phyloP scores from a whole-genome alignment of 257 asterid genomes.

The Ilex aquifolium region DNA sequence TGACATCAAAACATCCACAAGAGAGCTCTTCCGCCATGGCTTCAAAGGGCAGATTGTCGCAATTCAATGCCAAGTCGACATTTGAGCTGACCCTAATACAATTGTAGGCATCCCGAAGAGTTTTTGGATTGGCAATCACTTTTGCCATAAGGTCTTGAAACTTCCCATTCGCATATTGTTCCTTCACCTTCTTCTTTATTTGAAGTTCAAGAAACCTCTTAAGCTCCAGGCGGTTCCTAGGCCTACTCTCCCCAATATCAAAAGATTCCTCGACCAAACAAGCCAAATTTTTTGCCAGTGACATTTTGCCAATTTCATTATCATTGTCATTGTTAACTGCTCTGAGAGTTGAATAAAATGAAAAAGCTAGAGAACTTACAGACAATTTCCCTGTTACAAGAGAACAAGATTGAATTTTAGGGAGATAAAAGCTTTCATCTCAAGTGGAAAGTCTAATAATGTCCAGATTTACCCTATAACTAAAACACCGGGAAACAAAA shows the following conservation, averaged over 20 bases:
- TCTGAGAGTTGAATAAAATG: constrained; percentile 28
- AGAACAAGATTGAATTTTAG: not conserved
- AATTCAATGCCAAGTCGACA: constrained; percentile 40
- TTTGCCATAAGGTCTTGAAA: constrained; percentile 55
- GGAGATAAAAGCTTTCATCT: not conserved
- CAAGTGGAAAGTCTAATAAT: not conserved
- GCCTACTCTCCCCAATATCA: constrained; percentile 30
- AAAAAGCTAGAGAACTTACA: constrained; percentile 9
- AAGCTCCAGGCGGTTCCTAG: constrained; percentile 38
- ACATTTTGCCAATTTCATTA: constrained; percentile 16
- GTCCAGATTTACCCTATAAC: not conserved
- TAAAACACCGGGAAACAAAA: too few relatives aligned
- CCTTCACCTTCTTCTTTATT: constrained; percentile 81
- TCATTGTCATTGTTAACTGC: constrained; percentile 12
- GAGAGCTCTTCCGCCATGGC: constrained; percentile 69
- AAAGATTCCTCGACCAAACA: constrained; percentile 67
- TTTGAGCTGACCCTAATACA: constrained; percentile 55
- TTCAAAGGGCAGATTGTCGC: constrained; percentile 51
- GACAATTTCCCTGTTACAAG: constrained; percentile 25
- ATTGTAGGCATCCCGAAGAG: constrained; percentile 77
- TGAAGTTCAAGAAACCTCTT: constrained; percentile 65
- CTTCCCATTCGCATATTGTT: constrained; percentile 62
- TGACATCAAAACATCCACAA: constrained; percentile 54
- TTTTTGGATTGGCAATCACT: constrained; percentile 68
- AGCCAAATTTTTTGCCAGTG: constrained; percentile 53